Conservation (phyloP, 202 grass and related monocot species). For the Zizania palustris region DNA sequence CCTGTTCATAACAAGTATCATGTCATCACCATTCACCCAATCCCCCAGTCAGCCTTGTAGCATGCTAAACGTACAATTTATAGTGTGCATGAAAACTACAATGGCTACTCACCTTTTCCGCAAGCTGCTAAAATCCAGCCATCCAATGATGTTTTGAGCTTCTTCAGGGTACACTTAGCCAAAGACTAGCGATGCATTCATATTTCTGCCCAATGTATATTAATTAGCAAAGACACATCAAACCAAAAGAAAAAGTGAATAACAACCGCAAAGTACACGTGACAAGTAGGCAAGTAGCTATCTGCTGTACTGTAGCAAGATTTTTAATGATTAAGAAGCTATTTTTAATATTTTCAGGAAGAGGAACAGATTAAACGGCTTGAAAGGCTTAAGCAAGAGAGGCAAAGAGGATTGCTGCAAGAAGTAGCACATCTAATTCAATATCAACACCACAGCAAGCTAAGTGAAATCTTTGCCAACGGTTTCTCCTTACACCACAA, state of each 20-base stretch:
- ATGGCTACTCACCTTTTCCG: neutral
- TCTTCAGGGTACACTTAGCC: neutral
- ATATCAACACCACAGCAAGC: constrained; percentile 49
- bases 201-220: neutral
- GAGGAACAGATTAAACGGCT: constrained; percentile 86
- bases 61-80: neutral
- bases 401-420: constrained; percentile 95
- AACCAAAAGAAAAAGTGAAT: neutral
- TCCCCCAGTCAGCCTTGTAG: neutral
- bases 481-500: constrained; percentile 56
- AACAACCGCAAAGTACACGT: neutral
- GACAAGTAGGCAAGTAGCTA: neutral
- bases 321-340: neutral
- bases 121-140: neutral
- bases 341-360: constrained; percentile 63
- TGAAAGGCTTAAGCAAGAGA: constrained; percentile 84
- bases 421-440: constrained; percentile 51
- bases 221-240: neutral
- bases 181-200: neutral
- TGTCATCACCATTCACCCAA: neutral
- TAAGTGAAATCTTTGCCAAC: constrained; percentile 61
- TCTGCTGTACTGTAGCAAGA: neutral
- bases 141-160: neutral
- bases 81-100: neutral
- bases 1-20: neutral